Percentiles rank a stretch among this genome's conserved stretches.
Conservation (phyloP, 23 red algal genomes). For the Agarophyton chilense region DNA sequence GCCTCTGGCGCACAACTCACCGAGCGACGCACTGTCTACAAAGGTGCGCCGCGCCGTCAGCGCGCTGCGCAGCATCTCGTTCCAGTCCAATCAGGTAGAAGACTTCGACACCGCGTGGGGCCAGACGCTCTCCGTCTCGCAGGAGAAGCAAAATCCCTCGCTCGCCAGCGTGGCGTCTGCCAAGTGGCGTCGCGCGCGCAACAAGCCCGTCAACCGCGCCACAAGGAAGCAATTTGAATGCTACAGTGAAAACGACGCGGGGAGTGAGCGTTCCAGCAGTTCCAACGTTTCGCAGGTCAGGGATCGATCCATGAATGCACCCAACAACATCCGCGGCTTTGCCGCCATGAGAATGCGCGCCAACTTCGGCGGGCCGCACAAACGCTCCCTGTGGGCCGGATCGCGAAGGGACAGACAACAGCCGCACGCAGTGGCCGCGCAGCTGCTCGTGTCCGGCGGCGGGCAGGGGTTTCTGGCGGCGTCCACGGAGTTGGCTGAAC, state of each 20-base stretch:
- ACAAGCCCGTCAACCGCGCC: neutral
- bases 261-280: neutral
- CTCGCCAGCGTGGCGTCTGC: constrained; percentile 22
- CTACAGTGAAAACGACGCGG: constrained; percentile 48
- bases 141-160: constrained; percentile 15
- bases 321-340: neutral
- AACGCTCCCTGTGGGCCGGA: constrained; percentile 34
- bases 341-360: constrained; percentile 16
- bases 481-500: constrained; percentile 11
- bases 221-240: constrained; percentile 45
- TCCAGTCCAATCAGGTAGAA: constrained; percentile 34
- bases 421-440: constrained; percentile 19
- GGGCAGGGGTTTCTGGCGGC: constrained; percentile 30
- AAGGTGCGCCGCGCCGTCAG: constrained; percentile 61
- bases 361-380: constrained; percentile 4
- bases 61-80: constrained; percentile 57
- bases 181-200: constrained; percentile 38
- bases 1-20: neutral
- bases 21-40: constrained; percentile 19
- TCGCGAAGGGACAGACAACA: constrained; percentile 5
- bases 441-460: constrained; percentile 21
- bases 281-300: neutral
- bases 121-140: constrained; percentile 32
- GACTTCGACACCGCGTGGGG: constrained; percentile 68
- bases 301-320: neutral